Conservation (phyloP, 768 basidiomycete species). For the Boletus rufocinnamomeus region DNA sequence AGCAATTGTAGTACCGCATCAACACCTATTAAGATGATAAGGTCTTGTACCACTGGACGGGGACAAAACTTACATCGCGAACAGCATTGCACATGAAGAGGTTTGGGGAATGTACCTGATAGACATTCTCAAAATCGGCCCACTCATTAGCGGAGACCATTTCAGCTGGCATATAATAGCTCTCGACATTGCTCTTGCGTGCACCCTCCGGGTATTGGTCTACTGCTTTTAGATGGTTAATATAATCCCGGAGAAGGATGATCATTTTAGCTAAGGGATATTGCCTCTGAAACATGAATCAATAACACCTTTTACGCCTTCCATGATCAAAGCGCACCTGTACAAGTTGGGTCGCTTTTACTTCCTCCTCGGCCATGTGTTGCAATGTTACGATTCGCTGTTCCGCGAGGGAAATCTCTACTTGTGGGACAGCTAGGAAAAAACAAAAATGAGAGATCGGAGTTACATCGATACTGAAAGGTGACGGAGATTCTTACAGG, state of each 20-base stretch:
- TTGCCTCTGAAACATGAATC: constrained; percentile 24
- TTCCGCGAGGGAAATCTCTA: constrained; percentile 63
- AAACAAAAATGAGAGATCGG: constrained; percentile 9
- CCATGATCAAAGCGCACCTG: constrained; percentile 18
- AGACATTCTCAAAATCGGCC: constrained; percentile 87
- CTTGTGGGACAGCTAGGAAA: constrained; percentile 55
- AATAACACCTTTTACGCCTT: not conserved
- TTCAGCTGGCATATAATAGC: constrained; percentile 68
- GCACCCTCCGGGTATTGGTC: constrained; percentile 39
- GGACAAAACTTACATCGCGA: constrained; percentile 63
- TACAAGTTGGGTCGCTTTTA: constrained; percentile 3
- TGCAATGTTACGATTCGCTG: constrained; percentile 55
- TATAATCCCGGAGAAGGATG: constrained; percentile 59
- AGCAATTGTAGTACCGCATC: constrained; percentile 87
- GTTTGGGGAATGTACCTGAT: constrained; percentile 86
- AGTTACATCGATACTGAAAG: not conserved
- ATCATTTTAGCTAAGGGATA: constrained; percentile 51
- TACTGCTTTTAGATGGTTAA: constrained; percentile 50
- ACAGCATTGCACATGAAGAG: constrained; percentile 75
- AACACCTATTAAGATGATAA: constrained; percentile 57
- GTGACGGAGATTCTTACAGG: constrained; percentile 47
- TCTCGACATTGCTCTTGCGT: constrained; percentile 40
- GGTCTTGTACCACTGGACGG: not conserved
- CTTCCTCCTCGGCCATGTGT: constrained; percentile 19
- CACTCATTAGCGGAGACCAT: constrained; percentile 68